These are phyloP conservation scores for Fusarium setosum DNA, from an alignment of 2,329 filamentous ascomycete genomes.

Conservation along the genomic window DNA sequence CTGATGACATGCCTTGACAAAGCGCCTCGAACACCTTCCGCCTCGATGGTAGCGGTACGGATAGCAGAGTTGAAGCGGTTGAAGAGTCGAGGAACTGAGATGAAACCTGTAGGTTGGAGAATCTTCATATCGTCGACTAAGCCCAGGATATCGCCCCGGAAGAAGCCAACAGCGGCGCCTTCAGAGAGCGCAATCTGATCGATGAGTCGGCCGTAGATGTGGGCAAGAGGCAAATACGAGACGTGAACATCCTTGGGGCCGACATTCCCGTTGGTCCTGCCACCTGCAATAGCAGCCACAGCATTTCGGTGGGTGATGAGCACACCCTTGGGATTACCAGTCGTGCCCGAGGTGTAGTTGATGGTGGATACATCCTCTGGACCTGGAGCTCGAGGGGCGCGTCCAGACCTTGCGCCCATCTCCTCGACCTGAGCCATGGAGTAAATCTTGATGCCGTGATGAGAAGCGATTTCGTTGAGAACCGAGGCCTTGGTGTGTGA, in stretches of 20 bases:
- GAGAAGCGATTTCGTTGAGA: constrained; percentile 78
- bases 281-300: constrained; percentile 75
- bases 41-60: constrained; percentile 81
- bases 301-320: constrained; percentile 85
- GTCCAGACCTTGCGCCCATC: constrained; percentile 77
- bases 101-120: constrained; percentile 83
- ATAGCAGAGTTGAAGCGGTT: constrained; percentile 91
- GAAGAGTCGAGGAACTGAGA: constrained; percentile 90
- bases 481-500: constrained; percentile 84
- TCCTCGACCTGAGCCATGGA: constrained; percentile 85
- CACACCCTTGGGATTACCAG: constrained; percentile 85
- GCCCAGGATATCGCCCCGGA: constrained; percentile 89
- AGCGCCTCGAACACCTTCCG: constrained; percentile 82
- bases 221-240: constrained; percentile 93
- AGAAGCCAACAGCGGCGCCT: constrained; percentile 86
- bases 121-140: constrained; percentile 93
- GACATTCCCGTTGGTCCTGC: constrained; percentile 66
- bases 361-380: constrained; percentile 86
- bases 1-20: constrained; percentile 83
- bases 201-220: constrained; percentile 89
- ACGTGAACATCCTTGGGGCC: constrained; percentile 70
- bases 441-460: constrained; percentile 81
- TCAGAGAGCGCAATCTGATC: constrained; percentile 81
- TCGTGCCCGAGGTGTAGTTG: constrained; percentile 91
- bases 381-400: constrained; percentile 76